phyloP scores from a whole-genome alignment of 2,329 filamentous ascomycete genomes.

The Penicillium sp. region DNA sequence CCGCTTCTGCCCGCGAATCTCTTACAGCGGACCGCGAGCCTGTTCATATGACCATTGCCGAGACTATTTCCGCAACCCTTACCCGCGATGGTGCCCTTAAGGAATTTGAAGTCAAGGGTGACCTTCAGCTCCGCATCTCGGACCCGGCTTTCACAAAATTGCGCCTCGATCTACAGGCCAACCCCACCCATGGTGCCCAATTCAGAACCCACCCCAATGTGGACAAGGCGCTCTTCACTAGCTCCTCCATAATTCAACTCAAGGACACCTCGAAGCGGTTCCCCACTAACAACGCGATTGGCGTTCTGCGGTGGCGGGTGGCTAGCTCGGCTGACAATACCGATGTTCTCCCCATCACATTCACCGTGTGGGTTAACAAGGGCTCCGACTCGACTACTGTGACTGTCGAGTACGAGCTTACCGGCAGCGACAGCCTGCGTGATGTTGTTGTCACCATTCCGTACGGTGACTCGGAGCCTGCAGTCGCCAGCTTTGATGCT shows the following conservation, averaged over 20 bases:
- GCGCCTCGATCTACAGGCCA: slow-evolving; percentile 76
- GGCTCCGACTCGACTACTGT: slow-evolving; percentile 79
- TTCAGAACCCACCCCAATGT: slow-evolving; percentile 97
- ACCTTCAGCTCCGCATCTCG: slow-evolving; percentile 85
- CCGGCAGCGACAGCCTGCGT: slow-evolving; percentile 72
- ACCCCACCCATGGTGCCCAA: slow-evolving; percentile 78
- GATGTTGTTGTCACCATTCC: slow-evolving; percentile 89
- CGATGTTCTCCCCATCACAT: slow-evolving; percentile 84
- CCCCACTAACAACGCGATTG: slow-evolving; percentile 90
- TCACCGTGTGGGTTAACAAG: slow-evolving; percentile 97
- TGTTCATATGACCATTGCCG: slow-evolving; percentile 83
- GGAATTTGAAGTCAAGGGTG: slow-evolving; percentile 85
- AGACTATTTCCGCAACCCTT: slow-evolving; percentile 86
- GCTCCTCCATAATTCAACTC: slow-evolving; percentile 81
- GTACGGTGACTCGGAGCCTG: slow-evolving; percentile 79
- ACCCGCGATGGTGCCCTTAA: slow-evolving; percentile 85
- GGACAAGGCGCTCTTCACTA: slow-evolving; percentile 83
- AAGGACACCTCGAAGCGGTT: slow-evolving; percentile 86
- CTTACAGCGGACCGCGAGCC: slow-evolving; percentile 76
- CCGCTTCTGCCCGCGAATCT: slow-evolving; percentile 59
- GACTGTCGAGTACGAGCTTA: slow-evolving; percentile 94
- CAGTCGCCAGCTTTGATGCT: slow-evolving; percentile 89
- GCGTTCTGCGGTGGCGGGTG: slow-evolving; percentile 84
- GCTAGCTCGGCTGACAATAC: slow-evolving; percentile 78
- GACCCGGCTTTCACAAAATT: slow-evolving; percentile 89